A percentile compares a stretch with the other conserved stretches of the same genome.
Conservation (phyloP, 2,329 filamentous ascomycete genomes). For the Exophiala spinifera region DNA sequence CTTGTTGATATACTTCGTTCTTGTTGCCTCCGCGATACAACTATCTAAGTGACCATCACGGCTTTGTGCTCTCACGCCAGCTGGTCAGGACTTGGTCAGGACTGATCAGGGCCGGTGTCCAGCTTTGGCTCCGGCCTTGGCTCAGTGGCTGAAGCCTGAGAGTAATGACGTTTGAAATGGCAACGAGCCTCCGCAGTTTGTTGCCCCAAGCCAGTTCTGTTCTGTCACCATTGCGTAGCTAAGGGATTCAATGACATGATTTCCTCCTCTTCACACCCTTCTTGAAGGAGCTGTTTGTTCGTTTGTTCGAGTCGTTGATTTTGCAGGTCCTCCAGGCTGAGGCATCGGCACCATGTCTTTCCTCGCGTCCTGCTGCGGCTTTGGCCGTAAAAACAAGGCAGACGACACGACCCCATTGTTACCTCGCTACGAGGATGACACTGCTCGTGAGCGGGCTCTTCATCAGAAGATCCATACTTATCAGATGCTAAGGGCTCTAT, state of each 20-base stretch:
- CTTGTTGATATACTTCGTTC: too few relatives aligned
- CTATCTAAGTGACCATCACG: too few relatives aligned
- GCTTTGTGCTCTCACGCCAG: too few relatives aligned
- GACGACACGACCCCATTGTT: constrained; percentile 75
- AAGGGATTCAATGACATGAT: neutral
- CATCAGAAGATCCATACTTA: constrained; percentile 85
- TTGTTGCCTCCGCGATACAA: too few relatives aligned
- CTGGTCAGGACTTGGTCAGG: too few relatives aligned
- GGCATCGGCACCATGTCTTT: constrained; percentile 21
- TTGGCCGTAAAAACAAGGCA: constrained; percentile 45
- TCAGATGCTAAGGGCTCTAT: constrained; percentile 80
- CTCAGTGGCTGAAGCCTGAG: neutral
- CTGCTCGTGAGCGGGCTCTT: constrained; percentile 69
- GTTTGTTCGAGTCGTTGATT: neutral
- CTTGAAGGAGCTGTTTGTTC: neutral
- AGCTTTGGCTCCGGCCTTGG: neutral
- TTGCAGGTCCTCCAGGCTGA: neutral
- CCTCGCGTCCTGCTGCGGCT: constrained; percentile 66
- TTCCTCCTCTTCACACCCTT: neutral
- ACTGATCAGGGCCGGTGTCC: too few relatives aligned
- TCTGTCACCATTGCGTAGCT: neutral
- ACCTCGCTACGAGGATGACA: constrained; percentile 79
- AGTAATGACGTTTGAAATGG: neutral
- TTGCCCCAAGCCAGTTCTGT: neutral
- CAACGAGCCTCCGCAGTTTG: neutral